Evolutionary conservation across 2,329 filamentous ascomycete genomes (phyloP).

Genomic region (Aspergillus pseudotamarii): DNA sequence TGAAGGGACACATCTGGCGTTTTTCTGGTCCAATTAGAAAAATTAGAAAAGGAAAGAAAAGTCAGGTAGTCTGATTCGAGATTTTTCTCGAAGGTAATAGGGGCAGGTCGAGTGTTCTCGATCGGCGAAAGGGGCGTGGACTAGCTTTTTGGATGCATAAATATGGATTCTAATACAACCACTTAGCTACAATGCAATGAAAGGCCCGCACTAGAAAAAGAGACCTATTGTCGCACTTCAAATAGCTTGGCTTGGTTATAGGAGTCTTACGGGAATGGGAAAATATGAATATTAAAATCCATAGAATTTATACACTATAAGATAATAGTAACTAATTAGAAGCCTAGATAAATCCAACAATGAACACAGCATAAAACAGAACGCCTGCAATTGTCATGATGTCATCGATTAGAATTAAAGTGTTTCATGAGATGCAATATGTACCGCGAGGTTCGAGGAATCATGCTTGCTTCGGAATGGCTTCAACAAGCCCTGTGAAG

Average conservation of each 20-base stretch:
- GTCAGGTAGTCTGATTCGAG: background rate
- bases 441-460: constrained; percentile 26
- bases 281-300: background rate
- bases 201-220: background rate
- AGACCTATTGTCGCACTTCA: background rate
- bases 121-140: background rate
- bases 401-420: constrained; percentile 14
- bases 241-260: background rate
- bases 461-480: constrained; percentile 28
- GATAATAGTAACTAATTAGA: background rate
- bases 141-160: background rate
- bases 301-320: background rate
- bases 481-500: constrained; percentile 73
- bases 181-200: background rate
- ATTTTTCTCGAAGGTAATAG: background rate
- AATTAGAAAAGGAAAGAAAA: constrained; percentile 5
- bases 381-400: constrained; percentile 11
- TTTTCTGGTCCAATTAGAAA: constrained; percentile 19
- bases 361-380: background rate
- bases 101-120: background rate
- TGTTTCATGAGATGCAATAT: constrained; percentile 23
- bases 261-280: background rate
- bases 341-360: background rate
- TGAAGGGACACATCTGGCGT: constrained; percentile 18
- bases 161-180: background rate